Percentiles rank a stretch among this genome's conserved stretches.
phyloP scores from a whole-genome alignment of 1,284 basidiomycete species.

The Tetrapyrgos nigripes region DNA sequence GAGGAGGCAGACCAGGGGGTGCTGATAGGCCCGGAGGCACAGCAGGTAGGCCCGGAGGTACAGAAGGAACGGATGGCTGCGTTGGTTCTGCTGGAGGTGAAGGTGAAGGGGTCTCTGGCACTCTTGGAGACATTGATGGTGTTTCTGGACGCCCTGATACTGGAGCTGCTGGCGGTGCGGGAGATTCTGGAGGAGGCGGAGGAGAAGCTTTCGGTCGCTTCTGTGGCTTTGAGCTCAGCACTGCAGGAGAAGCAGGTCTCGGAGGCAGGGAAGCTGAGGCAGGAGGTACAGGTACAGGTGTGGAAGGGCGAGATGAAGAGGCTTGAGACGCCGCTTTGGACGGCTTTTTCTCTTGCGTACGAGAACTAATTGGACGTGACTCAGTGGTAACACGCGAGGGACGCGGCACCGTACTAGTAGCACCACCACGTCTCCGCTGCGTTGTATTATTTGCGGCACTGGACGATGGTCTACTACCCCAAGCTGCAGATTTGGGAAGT shows the following conservation, averaged over 20 bases:
- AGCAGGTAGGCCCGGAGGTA: slow-evolving; percentile 46
- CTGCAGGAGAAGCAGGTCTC: slow-evolving; percentile 52
- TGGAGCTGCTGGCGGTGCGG: slow-evolving; percentile 44
- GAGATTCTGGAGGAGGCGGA: slow-evolving; percentile 52
- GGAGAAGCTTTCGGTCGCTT: slow-evolving; percentile 47
- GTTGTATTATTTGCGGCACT: slow-evolving; percentile 35
- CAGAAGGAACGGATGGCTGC: slow-evolving; percentile 42
- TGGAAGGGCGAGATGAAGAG: slow-evolving; percentile 71
- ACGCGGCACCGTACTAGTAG: slow-evolving; percentile 39
- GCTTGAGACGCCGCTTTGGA: slow-evolving; percentile 55
- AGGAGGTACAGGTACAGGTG: slow-evolving; percentile 47
- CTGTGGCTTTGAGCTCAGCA: slow-evolving; percentile 41
- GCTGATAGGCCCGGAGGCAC: slow-evolving; percentile 54
- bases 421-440: slow-evolving; percentile 49
- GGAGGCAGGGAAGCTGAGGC: slow-evolving; percentile 42
- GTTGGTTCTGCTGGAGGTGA: slow-evolving; percentile 46
- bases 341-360: slow-evolving; percentile 45
- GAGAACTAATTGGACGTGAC: slow-evolving; percentile 36
- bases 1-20: slow-evolving; percentile 62
- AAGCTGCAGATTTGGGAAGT: slow-evolving; percentile 84
- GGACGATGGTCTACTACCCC: slow-evolving; percentile 65
- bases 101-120: slow-evolving; percentile 44
- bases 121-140: slow-evolving; percentile 52
- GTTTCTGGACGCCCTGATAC: slow-evolving; percentile 46
- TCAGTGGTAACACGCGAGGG: slow-evolving; percentile 48